Evolutionary conservation across 805 yeast genomes (phyloP).

Genomic region (Naumovozyma baii): DNA sequence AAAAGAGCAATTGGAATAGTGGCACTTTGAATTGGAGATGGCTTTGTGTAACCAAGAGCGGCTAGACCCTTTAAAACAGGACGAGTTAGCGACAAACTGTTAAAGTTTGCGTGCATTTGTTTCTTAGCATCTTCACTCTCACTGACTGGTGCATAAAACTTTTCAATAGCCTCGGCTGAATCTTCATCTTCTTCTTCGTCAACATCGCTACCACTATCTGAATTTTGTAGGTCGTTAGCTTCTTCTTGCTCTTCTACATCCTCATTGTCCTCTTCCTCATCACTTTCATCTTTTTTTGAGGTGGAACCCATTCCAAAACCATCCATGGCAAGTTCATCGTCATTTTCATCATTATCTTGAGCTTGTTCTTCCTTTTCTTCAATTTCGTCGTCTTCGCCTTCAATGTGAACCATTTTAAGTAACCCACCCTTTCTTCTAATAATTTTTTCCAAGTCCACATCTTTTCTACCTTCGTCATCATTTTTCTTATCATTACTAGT

Average conservation of each 20-base stretch:
- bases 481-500: constrained; percentile 25
- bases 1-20: constrained; percentile 85
- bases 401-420: constrained; percentile 42
- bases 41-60: constrained; percentile 72
- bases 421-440: constrained; percentile 81
- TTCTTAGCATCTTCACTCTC: constrained; percentile 47
- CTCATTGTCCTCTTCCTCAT: constrained; percentile 24
- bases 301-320: constrained; percentile 33
- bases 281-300: constrained; percentile 21
- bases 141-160: constrained; percentile 54
- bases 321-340: constrained; percentile 31
- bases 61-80: constrained; percentile 80
- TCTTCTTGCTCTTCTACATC: constrained; percentile 30
- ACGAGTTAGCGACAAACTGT: constrained; percentile 71
- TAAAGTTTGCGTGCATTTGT: constrained; percentile 55
- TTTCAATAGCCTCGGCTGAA: constrained; percentile 72
- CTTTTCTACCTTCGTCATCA: constrained; percentile 32
- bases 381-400: constrained; percentile 33
- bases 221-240: constrained; percentile 22
- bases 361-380: constrained; percentile 33
- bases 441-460: constrained; percentile 81
- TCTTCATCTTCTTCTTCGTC: constrained; percentile 26
- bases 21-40: constrained; percentile 90
- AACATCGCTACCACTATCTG: constrained; percentile 12
- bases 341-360: constrained; percentile 26